These are phyloP conservation scores for Colletotrichum sp. DNA, from an alignment of 2,329 filamentous ascomycete genomes.

Conservation along the genomic window DNA sequence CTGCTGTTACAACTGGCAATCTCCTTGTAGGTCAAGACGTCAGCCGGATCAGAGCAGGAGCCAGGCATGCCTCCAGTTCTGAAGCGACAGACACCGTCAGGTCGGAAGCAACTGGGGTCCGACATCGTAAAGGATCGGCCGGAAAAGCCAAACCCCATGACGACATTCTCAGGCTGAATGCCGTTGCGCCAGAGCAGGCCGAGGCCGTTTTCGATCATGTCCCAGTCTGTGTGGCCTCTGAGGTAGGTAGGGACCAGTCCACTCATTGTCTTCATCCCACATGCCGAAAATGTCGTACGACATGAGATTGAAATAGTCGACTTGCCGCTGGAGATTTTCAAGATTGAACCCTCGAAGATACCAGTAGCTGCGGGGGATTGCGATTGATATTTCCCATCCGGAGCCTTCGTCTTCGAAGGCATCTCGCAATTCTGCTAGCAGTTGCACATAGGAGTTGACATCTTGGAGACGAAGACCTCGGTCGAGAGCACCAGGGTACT, in stretches of 20 bases:
- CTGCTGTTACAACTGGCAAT: constrained; percentile 32
- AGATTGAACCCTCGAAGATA: constrained; percentile 10
- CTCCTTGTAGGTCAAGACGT: constrained; percentile 37
- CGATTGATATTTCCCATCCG: constrained; percentile 12
- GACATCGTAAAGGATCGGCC: constrained; percentile 27
- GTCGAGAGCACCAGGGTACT: constrained; percentile 8
- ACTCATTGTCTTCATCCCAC: constrained; percentile 35
- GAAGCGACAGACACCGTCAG: constrained; percentile 25
- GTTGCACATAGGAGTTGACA: constrained; percentile 25
- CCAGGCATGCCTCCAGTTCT: constrained; percentile 26
- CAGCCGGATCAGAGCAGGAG: constrained; percentile 27
- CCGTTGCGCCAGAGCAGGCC: constrained; percentile 46
- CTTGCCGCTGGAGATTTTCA: background rate
- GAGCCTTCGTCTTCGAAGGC: background rate
- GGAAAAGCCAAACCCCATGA: constrained; percentile 46
- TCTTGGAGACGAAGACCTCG: constrained; percentile 28
- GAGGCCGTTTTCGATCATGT: constrained; percentile 40
- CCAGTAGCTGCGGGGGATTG: background rate
- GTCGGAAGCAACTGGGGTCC: background rate
- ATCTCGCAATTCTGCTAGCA: constrained; percentile 35
- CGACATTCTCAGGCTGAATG: constrained; percentile 41
- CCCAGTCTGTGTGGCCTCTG: constrained; percentile 43
- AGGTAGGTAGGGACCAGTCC: constrained; percentile 33
- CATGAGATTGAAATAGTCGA: constrained; percentile 41
- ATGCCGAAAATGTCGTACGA: constrained; percentile 43